Conservation (phyloP, 345 rosid genomes). For the Salix viminalis region DNA sequence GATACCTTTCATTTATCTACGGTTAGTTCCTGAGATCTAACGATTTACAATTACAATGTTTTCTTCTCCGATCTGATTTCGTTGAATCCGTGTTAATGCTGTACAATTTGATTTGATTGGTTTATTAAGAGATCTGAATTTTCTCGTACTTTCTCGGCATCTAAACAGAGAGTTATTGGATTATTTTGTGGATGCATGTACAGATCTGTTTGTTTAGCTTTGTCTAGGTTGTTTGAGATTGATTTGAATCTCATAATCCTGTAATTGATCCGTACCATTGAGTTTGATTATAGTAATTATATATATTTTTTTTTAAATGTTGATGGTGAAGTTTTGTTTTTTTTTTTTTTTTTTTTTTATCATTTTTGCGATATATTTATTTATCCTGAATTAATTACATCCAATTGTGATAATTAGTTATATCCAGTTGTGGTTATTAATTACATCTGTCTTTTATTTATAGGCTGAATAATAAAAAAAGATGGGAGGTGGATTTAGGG, state of each 20-base stretch:
- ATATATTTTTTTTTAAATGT: neutral
- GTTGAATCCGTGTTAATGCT: neutral
- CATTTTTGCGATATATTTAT: neutral
- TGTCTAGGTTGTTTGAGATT: neutral
- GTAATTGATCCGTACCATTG: neutral
- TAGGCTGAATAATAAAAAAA: conserved; percentile 7
- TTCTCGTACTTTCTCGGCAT: neutral
- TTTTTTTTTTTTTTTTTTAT: too few relatives aligned
- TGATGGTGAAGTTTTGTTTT: neutral
- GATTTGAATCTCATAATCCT: neutral
- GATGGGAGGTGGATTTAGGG: conserved; percentile 76
- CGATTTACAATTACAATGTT: neutral
- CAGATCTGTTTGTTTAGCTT: conserved; percentile 8
- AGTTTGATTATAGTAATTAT: neutral
- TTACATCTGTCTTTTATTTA: neutral
- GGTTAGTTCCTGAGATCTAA: neutral
- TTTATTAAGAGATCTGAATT: conserved; percentile 3
- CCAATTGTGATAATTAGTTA: too few relatives aligned
- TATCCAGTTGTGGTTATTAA: neutral
- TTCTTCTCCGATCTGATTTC: too few relatives aligned
- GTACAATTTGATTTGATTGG: neutral
- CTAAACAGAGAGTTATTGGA: neutral
- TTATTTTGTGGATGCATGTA: neutral
- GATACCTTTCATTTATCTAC: neutral
- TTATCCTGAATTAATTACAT: neutral